Conservation (phyloP, 768 basidiomycete species). For the Mycena floridula region DNA sequence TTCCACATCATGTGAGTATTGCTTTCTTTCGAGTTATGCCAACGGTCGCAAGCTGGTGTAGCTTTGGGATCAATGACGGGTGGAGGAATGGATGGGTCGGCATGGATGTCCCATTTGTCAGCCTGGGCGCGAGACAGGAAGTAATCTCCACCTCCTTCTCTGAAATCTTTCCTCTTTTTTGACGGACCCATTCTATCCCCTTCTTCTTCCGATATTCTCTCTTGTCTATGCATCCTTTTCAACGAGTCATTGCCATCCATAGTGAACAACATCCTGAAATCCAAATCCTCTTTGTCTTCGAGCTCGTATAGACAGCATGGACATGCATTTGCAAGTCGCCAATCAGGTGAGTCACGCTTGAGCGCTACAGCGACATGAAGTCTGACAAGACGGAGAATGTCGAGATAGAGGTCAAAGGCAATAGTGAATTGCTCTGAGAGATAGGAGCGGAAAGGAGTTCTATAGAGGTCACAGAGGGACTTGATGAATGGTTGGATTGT, state of each 20-base stretch:
- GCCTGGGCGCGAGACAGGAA: slow-evolving; percentile 6
- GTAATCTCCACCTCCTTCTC: slow-evolving; percentile 1
- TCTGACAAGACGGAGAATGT: slow-evolving; percentile 12
- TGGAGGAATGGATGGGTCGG: not conserved
- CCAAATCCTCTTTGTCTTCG: slow-evolving; percentile 8
- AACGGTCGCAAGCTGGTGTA: slow-evolving; percentile 1
- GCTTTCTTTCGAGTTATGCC: slow-evolving; percentile 8
- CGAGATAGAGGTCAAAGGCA: slow-evolving; percentile 19
- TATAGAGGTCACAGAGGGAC: too few relatives aligned
- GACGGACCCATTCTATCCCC: not conserved
- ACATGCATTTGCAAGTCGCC: slow-evolving; percentile 16
- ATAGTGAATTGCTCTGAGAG: slow-evolving; percentile 20
- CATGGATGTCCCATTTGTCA: slow-evolving; percentile 1
- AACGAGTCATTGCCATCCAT: slow-evolving; percentile 1
- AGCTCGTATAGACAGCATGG: too few relatives aligned
- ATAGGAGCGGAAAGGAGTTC: too few relatives aligned
- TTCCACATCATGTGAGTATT: not conserved
- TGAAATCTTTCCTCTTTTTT: not conserved
- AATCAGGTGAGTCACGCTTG: slow-evolving; percentile 9
- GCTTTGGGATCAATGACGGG: not conserved
- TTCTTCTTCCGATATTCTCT: not conserved
- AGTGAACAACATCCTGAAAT: slow-evolving; percentile 9
- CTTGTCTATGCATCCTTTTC: slow-evolving; percentile 1
- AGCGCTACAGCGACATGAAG: slow-evolving; percentile 8
- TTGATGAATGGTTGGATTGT: too few relatives aligned